Evolutionary conservation across 2,329 filamentous ascomycete genomes (phyloP).

Genomic region (Zopfia rhizophila): DNA sequence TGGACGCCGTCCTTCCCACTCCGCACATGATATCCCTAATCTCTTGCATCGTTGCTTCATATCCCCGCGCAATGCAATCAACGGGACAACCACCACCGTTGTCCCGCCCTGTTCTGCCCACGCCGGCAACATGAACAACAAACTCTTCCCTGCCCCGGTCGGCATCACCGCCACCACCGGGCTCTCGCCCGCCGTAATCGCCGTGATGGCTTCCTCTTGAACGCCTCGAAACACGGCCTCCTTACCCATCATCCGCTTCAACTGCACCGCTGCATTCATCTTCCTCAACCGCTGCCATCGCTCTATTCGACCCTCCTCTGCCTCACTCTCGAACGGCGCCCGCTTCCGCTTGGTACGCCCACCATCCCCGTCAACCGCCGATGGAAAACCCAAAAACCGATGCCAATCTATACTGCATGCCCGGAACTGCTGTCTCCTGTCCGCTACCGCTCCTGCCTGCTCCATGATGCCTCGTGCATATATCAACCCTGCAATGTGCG

Average conservation of each 20-base stretch:
- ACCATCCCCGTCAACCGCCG: constrained; percentile 3
- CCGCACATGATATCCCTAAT: constrained; percentile 20
- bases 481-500: constrained; percentile 21
- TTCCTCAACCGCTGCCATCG: constrained; percentile 8
- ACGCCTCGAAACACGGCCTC: constrained; percentile 26
- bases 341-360: constrained; percentile 14
- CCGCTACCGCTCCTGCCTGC: constrained; percentile 14
- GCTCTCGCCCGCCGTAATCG: constrained; percentile 29
- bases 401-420: constrained; percentile 28
- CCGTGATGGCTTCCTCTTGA: constrained; percentile 29
- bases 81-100: constrained; percentile 34
- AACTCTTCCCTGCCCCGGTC: constrained; percentile 36
- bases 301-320: constrained; percentile 15
- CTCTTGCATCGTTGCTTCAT: constrained; percentile 27
- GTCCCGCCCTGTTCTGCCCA: constrained; percentile 20
- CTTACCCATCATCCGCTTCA: constrained; percentile 22
- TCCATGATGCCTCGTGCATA: constrained; percentile 25
- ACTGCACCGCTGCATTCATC: constrained; percentile 17
- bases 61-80: constrained; percentile 31
- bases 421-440: constrained; percentile 21
- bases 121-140: constrained; percentile 41
- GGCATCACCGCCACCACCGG: constrained; percentile 31
- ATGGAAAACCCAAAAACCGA: constrained; percentile 25
- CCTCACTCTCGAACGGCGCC: constrained; percentile 17
- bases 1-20: constrained; percentile 28